Conservation (phyloP, 805 yeast genomes). For the Candida vartiovaarae region DNA sequence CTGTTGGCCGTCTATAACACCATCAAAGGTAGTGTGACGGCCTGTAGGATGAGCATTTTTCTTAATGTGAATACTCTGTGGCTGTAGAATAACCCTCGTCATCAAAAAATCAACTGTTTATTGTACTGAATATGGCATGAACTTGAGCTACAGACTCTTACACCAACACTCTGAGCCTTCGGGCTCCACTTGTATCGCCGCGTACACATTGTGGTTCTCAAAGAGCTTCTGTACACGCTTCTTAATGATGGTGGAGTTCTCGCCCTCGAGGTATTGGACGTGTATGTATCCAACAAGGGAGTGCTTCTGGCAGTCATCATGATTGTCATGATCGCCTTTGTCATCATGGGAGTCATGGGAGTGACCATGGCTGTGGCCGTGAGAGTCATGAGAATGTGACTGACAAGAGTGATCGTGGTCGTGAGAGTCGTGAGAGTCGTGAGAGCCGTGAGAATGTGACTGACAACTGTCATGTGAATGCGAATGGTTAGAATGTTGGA, state of each 20-base stretch:
- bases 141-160: not conserved
- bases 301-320: constrained; percentile 8
- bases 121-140: not conserved
- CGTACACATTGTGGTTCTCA: constrained; percentile 39
- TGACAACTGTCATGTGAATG: constrained; percentile 1
- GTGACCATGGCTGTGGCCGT: constrained; percentile 1
- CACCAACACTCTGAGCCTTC: constrained; percentile 69
- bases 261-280: constrained; percentile 62
- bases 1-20: too few species aligned
- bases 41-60: not conserved
- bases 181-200: constrained; percentile 62
- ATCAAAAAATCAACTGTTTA: not conserved
- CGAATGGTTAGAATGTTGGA: constrained; percentile 29
- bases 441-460: constrained; percentile 8
- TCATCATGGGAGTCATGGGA: constrained; percentile 1
- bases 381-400: constrained; percentile 3
- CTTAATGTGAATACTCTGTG: not conserved
- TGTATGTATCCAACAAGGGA: constrained; percentile 73
- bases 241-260: constrained; percentile 53
- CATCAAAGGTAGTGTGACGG: too few species aligned
- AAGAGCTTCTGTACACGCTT: constrained; percentile 54
- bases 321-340: constrained; percentile 16
- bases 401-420: not conserved
- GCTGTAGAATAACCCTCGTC: not conserved
- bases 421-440: constrained; percentile 1